phyloP scores from a whole-genome alignment of 352 stramenopile genomes.

The Elongisporangium undulatum region DNA sequence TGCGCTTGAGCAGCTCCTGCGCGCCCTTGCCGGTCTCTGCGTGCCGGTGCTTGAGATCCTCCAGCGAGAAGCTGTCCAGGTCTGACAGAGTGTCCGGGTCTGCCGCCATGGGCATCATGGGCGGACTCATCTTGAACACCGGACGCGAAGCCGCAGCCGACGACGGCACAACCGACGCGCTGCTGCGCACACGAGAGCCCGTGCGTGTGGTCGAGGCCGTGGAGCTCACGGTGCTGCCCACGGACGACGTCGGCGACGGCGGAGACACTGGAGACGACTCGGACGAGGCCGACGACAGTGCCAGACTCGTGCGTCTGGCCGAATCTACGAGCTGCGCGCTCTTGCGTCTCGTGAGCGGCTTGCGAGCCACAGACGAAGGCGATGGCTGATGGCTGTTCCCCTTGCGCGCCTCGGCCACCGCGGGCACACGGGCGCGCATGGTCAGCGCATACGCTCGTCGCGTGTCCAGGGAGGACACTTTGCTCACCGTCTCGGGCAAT shows the following conservation, averaged over 20 bases:
- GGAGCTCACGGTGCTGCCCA: background rate
- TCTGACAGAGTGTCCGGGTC: background rate
- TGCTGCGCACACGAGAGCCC: background rate
- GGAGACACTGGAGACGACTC: slow-evolving; percentile 21
- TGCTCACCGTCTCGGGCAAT: slow-evolving; percentile 14
- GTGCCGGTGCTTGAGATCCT: slow-evolving; percentile 69
- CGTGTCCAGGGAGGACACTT: slow-evolving; percentile 24
- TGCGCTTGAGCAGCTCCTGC: slow-evolving; percentile 50
- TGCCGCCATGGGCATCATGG: slow-evolving; percentile 15
- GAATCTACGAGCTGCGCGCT: slow-evolving; percentile 27
- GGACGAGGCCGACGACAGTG: slow-evolving; percentile 46
- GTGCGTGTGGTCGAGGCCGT: background rate
- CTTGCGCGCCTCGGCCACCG: slow-evolving; percentile 21
- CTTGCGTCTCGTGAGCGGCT: slow-evolving; percentile 26
- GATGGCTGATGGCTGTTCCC: slow-evolving; percentile 5
- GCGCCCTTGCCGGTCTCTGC: slow-evolving; percentile 54
- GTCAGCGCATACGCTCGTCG: slow-evolving; percentile 25
- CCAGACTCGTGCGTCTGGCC: slow-evolving; percentile 32
- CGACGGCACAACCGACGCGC: slow-evolving; percentile 19
- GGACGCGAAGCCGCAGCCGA: slow-evolving; percentile 8
- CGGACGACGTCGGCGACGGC: slow-evolving; percentile 18
- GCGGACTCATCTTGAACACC: slow-evolving; percentile 32
- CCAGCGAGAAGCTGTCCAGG: slow-evolving; percentile 31
- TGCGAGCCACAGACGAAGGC: slow-evolving; percentile 4
- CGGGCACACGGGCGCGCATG: slow-evolving; percentile 27